Percentiles rank a stretch among this genome's conserved stretches.
Evolutionary conservation across 2,329 filamentous ascomycete species (phyloP).

Genomic region (Fusarium sambucinum): DNA sequence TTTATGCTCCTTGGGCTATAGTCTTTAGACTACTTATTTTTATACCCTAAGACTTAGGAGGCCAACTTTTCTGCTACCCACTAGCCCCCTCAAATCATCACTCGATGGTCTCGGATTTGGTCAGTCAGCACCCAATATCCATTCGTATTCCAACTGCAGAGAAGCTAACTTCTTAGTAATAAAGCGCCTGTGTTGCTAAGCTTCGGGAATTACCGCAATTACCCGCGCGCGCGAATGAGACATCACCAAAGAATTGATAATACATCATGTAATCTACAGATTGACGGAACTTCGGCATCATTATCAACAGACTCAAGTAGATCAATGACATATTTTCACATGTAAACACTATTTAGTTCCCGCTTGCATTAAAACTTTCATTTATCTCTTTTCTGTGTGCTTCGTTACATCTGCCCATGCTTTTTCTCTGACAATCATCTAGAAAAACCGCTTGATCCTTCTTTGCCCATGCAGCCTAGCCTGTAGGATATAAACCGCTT

Average conservation of each 20-base stretch:
- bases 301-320: not conserved
- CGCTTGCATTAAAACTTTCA: conserved; percentile 44
- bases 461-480: conserved; percentile 46
- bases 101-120: not conserved
- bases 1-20: too few species aligned
- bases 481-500: conserved; percentile 45
- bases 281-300: conserved; percentile 41
- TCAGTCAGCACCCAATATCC: conserved; percentile 4
- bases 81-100: not conserved
- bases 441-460: conserved; percentile 44
- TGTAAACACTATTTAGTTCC: not conserved
- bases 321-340: not conserved
- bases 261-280: conserved; percentile 32
- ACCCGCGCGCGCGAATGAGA: conserved; percentile 1
- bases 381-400: conserved; percentile 48
- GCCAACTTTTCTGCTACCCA: too few species aligned
- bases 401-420: conserved; percentile 49
- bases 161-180: conserved; percentile 23
- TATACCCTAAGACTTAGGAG: too few species aligned
- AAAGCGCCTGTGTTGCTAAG: conserved; percentile 31
- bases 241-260: conserved; percentile 6
- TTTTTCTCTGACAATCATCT: conserved; percentile 48
- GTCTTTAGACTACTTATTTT: too few species aligned
- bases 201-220: not conserved
- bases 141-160: conserved; percentile 10